phyloP scores from a whole-genome alignment of 1,139 yeast genomes.

The Kodamaea suecica region DNA sequence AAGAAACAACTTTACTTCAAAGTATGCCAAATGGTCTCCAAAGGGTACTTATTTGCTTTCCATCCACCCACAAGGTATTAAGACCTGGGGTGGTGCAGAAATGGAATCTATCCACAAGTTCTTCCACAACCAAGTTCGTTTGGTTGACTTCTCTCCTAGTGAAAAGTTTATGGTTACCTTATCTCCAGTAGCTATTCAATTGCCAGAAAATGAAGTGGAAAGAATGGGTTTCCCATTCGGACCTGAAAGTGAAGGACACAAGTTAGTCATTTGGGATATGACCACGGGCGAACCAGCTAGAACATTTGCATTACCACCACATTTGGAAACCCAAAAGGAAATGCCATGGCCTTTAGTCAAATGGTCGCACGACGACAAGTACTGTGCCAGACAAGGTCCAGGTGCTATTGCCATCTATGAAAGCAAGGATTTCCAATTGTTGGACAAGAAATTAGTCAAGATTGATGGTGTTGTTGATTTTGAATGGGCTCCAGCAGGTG shows the following conservation, averaged over 20 bases:
- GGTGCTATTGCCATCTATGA: conserved; percentile 88
- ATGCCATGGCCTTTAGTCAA: conserved; percentile 97
- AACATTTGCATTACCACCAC: conserved; percentile 87
- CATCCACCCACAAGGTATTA: conserved; percentile 92
- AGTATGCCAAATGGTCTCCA: conserved; percentile 88
- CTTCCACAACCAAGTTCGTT: conserved; percentile 85
- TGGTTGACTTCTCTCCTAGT: conserved; percentile 88
- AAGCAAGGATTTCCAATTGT: conserved; percentile 63
- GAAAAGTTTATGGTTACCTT: conserved; percentile 89
- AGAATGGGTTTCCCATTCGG: conserved; percentile 76
- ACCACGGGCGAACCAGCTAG: conserved; percentile 79
- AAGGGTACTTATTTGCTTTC: conserved; percentile 87
- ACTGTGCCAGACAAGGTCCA: conserved; percentile 93
- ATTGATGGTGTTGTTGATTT: conserved; percentile 87
- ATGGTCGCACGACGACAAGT: conserved; percentile 93
- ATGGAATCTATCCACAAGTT: conserved; percentile 76
- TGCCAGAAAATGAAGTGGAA: conserved; percentile 66
- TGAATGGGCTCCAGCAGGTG: conserved; percentile 92
- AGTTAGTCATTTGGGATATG: conserved; percentile 91
- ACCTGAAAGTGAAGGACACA: conserved; percentile 88
- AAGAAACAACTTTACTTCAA: conserved; percentile 80
- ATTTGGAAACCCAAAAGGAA: conserved; percentile 63
- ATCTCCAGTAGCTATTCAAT: conserved; percentile 77
- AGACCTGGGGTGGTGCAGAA: conserved; percentile 91
- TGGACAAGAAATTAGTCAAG: conserved; percentile 84